phyloP scores from a whole-genome alignment of 495 filamentous ascomycete genomes.

The Penicillium subrubescens region DNA sequence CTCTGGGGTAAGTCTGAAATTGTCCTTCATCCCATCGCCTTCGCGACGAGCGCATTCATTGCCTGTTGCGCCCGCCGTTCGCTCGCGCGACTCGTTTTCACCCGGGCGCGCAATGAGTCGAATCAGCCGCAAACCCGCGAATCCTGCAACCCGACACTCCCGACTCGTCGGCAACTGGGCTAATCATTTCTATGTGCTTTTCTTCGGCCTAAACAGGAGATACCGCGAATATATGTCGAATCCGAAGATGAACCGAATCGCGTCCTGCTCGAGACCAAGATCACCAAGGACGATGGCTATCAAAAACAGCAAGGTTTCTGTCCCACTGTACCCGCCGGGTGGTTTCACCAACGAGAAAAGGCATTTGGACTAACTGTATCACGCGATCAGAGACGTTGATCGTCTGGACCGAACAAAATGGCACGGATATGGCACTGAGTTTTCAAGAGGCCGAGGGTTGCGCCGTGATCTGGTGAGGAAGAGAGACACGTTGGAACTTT shows the following conservation, averaged over 20 bases:
- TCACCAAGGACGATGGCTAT: slow-evolving; percentile 93
- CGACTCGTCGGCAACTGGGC: slow-evolving; percentile 3
- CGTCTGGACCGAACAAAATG: slow-evolving; percentile 90
- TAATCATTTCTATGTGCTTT: background rate
- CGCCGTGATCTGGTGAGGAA: slow-evolving; percentile 78
- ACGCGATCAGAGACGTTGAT: slow-evolving; percentile 81
- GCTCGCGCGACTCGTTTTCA: slow-evolving; percentile 16
- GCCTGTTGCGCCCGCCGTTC: background rate
- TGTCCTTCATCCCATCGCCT: background rate
- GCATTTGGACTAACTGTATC: slow-evolving; percentile 29
- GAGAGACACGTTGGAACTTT: background rate
- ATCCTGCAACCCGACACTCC: background rate
- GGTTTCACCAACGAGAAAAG: slow-evolving; percentile 12
- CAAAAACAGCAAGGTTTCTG: slow-evolving; percentile 93
- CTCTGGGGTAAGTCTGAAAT: slow-evolving; percentile 64
- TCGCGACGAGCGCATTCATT: slow-evolving; percentile 1
- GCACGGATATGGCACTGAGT: slow-evolving; percentile 94
- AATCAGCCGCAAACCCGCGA: background rate
- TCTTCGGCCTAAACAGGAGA: slow-evolving; percentile 53
- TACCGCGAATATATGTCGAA: slow-evolving; percentile 85
- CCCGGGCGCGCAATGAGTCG: slow-evolving; percentile 25
- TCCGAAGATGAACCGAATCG: slow-evolving; percentile 89
- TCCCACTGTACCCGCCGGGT: slow-evolving; percentile 17
- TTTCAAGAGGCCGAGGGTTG: slow-evolving; percentile 98
- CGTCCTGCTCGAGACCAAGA: slow-evolving; percentile 81